Evolutionary conservation across 306 rosid genomes (phyloP), one percentile per base, ranked within the genome.

Genomic region (Trichosanthes truncata): DNA sequence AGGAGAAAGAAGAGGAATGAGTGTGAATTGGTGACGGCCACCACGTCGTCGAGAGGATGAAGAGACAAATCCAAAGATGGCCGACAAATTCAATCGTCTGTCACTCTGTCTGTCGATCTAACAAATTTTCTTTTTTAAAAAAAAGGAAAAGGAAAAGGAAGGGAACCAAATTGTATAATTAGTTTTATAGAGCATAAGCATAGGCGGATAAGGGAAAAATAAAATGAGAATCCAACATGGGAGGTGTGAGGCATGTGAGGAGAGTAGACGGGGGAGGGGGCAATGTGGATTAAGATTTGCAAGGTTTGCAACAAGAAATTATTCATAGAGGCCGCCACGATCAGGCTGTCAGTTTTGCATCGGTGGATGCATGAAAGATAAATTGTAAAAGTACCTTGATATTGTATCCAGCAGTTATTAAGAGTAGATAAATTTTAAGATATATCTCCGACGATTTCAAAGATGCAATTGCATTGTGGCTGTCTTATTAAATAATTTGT

Each of bases 41-140:
- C 92, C 98, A 91, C 98, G 93, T 91, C 69, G 69, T 60, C 35
- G 38, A 87, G n/a, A n/a, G n/a, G n/a, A n/a, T n/a, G n/a, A n/a
- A 89, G 78, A 88, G 86, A 87, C 84, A 87, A 89, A 80, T 87
- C 86, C 89, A 87, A 91, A 83, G 81, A 79, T 91, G 96, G 96
- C 97, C 96, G 97, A 93, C 97, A 93, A 57, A 89, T 78, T 85
- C 91, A 88, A 87, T 90, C 91, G 80, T 29, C 84, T 85, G 79
- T 84, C 82, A 52, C 71, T 67, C 57, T 40, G 71, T 77, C 45
- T 6, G 13, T 65, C 45, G 17, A 23, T 60, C 38, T 10, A 69
- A n/a, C 75, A 29, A 61, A 9, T 59, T 25, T 3, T 12, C 13
- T 8, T 26, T 60, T 55, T 55, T 3, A 59, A 26, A 6, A 11